These are phyloP conservation scores for Phialocephala subalpina DNA, from an alignment of 2,329 filamentous ascomycete species.

Conservation along the genomic window DNA sequence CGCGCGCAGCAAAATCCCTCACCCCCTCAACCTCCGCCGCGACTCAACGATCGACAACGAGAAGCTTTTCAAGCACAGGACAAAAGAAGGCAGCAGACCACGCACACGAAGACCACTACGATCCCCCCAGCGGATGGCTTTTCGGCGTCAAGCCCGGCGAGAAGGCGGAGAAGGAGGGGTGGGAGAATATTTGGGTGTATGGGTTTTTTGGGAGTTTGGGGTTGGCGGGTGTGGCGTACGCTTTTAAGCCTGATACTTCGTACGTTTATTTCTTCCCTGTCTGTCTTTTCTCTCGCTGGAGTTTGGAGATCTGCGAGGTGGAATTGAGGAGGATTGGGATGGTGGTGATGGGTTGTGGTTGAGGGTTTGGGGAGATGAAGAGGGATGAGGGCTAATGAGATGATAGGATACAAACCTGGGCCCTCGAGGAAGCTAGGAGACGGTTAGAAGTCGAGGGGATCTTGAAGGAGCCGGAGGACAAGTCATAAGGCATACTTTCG, in stretches of 20 bases:
- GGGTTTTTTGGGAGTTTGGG: conserved; percentile 83
- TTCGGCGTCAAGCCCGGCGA: conserved; percentile 94
- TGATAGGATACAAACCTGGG: conserved; percentile 96
- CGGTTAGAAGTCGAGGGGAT: conserved; percentile 96
- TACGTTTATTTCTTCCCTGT: conserved; percentile 58
- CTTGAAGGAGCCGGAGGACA: conserved; percentile 74
- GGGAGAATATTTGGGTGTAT: conserved; percentile 88
- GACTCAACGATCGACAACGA: conserved; percentile 1
- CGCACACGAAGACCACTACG: conserved; percentile 68
- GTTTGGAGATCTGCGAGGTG: neutral
- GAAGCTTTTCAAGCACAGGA: conserved; percentile 9
- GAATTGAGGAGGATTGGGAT: conserved; percentile 12
- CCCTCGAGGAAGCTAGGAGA: conserved; percentile 93
- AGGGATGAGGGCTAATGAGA: conserved; percentile 40
- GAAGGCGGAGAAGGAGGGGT: conserved; percentile 95
- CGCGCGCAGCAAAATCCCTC: conserved; percentile 17
- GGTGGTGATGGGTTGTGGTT: neutral
- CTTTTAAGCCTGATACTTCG: conserved; percentile 99
- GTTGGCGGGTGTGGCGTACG: conserved; percentile 80
- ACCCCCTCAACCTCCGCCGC: neutral
- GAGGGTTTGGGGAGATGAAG: neutral
- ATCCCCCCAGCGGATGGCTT: conserved; percentile 90
- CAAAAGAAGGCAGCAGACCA: conserved; percentile 34
- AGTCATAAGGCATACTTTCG: conserved; percentile 27
- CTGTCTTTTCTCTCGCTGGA: neutral